Evolutionary conservation across 2,329 filamentous ascomycete genomes (phyloP).

Genomic region (Byssochlamys sp.): DNA sequence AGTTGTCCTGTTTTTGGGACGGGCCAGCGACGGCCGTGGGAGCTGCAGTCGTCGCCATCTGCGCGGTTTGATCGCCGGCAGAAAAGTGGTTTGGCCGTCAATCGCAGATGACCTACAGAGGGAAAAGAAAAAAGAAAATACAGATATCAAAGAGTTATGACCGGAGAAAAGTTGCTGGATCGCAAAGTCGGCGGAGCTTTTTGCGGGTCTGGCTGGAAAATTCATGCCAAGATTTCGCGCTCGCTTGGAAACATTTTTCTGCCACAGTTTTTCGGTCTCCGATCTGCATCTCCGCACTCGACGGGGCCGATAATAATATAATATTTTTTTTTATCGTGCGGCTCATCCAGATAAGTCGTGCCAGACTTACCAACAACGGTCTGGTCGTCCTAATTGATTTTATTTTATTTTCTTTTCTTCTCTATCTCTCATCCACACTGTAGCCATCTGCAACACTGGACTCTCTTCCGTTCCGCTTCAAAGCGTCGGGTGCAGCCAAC

Average conservation of each 20-base stretch:
- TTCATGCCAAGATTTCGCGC: constrained; percentile 29
- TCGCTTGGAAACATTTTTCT: constrained; percentile 23
- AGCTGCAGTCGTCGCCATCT: constrained; percentile 22
- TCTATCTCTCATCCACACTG: neutral
- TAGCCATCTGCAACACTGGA: constrained; percentile 19
- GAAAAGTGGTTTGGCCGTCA: neutral
- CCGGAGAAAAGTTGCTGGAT: constrained; percentile 8
- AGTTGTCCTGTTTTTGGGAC: constrained; percentile 11
- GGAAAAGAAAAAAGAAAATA: constrained; percentile 1
- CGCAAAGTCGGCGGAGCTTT: constrained; percentile 2
- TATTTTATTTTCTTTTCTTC: neutral
- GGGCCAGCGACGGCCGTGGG: constrained; percentile 16
- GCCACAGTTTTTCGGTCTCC: constrained; percentile 7
- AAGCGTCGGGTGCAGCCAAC: constrained; percentile 54
- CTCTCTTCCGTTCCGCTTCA: constrained; percentile 76
- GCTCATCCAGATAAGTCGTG: neutral
- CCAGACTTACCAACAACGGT: neutral
- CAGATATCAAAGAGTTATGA: neutral
- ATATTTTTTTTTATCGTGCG: neutral
- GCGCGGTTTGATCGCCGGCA: neutral
- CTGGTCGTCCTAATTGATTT: neutral
- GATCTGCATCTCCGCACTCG: constrained; percentile 7
- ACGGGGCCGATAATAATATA: neutral
- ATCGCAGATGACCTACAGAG: neutral
- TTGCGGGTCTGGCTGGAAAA: constrained; percentile 18